Evolutionary conservation across 257 asterid genomes (phyloP), one percentile per base, ranked within the genome.

Genomic region (Nicotiana noctiflora): DNA sequence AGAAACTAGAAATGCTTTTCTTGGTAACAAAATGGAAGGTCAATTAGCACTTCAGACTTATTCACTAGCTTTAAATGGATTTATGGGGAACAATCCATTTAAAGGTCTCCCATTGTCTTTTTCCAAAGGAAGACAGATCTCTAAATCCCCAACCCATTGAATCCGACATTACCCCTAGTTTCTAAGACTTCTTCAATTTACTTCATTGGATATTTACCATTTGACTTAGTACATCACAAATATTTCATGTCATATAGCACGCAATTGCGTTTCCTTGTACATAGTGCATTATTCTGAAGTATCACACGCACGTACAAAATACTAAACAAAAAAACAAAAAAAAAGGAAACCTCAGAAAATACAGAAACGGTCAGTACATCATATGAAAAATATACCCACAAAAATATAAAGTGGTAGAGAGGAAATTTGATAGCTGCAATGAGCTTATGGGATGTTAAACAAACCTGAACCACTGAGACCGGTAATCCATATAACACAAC

Each of bases 391-490:
- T 10, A 65, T 19, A 78, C 61, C 70, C 31, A 52, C 49, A 62
- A 13, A 67, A 79, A 46, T 61, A 27, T 4, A 23, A 23, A 63
- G 60, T 13, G 72, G 51, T 57, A 55, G 21, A 75, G 11, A 29
- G 65, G 5, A 81, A n/a, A 31, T 23, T 15, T 79, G 63, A 79
- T 25, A 59, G 21, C 32, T 37, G 76, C 6, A 9, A 23, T 79
- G 34, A 60, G 19, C 59, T 44, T 15, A 60, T 23, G 60, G 59
- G 72, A 79, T 62, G 57, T n/a, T 49, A 21, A 10, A 86, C 95
- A 83, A 75, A 96, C 99, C 99, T 89, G 99, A 96, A 88, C 99
- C 99, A 85, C 99, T 96, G 32, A 96, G 92, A 46, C 99, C 99
- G 79, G 99, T 96, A 75, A 96, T 88, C 99, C 99, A 96, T 85